Conservation (phyloP, 1,284 basidiomycete species). For the Retiboletus flavoniger region DNA sequence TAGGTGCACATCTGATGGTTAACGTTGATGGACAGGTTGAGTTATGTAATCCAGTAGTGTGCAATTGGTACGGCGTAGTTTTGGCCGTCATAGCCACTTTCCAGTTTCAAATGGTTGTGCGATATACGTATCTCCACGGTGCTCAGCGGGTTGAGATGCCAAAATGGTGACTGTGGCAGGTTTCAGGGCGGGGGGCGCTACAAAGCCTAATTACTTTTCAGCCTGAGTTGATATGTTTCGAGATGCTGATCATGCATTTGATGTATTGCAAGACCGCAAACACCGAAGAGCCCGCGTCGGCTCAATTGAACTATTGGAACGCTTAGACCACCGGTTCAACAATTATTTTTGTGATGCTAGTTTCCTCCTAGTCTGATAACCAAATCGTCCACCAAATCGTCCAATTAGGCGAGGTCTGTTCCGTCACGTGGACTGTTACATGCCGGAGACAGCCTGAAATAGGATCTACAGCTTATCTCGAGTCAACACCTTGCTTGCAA, state of each 20-base stretch:
- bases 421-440: neutral
- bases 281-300: neutral
- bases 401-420: neutral
- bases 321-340: neutral
- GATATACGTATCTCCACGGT: constrained; percentile 2
- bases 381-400: neutral
- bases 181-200: neutral
- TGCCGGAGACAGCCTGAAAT: neutral
- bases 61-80: neutral
- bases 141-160: neutral
- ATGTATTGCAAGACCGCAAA: neutral
- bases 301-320: neutral
- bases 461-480: neutral
- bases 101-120: neutral
- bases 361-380: neutral
- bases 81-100: neutral
- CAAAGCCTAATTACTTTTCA: neutral
- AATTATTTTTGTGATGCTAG: neutral
- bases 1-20: constrained; percentile 17
- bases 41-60: neutral
- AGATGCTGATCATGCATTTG: neutral
- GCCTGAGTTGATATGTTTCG: neutral
- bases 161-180: neutral
- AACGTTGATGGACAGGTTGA: constrained; percentile 5
- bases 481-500: neutral